These are phyloP conservation scores for Ophiostoma novo-ulmi DNA, from an alignment of 2,329 filamentous ascomycete species.

Conservation along the genomic window DNA sequence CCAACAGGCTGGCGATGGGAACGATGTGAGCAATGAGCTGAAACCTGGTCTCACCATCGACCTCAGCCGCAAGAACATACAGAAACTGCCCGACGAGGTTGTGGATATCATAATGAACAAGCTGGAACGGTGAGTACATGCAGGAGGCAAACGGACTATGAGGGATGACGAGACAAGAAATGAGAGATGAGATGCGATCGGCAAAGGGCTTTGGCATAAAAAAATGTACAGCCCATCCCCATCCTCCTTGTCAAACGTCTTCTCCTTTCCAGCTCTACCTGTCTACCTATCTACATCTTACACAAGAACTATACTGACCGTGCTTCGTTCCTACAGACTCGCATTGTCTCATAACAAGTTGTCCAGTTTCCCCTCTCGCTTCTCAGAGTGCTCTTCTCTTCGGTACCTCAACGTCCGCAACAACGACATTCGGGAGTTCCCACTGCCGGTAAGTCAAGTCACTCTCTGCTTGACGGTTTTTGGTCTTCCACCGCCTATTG, in stretches of 20 bases:
- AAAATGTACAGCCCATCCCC: neutral
- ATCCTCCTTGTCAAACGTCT: neutral
- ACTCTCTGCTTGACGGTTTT: slow-evolving; percentile 17
- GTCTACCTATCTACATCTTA: neutral
- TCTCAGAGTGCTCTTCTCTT: slow-evolving; percentile 70
- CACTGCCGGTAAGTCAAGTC: slow-evolving; percentile 44
- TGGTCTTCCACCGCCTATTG: slow-evolving; percentile 5
- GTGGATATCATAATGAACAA: slow-evolving; percentile 70
- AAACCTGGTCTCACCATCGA: slow-evolving; percentile 73
- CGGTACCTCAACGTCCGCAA: slow-evolving; percentile 77
- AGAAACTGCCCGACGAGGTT: slow-evolving; percentile 65
- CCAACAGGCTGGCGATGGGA: slow-evolving; percentile 57
- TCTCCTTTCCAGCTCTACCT: neutral
- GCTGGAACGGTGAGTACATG: slow-evolving; percentile 57
- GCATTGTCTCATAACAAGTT: slow-evolving; percentile 77
- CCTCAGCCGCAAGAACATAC: slow-evolving; percentile 69
- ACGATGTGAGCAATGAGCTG: slow-evolving; percentile 54
- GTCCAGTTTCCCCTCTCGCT: slow-evolving; percentile 61
- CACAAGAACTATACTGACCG: neutral
- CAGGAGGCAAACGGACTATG: neutral
- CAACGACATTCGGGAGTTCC: slow-evolving; percentile 64
- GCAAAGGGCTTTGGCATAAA: neutral
- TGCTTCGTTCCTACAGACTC: slow-evolving; percentile 47
- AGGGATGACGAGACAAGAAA: neutral
- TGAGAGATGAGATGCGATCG: neutral